Percentiles rank a stretch among this genome's conserved stretches.
phyloP scores from a whole-genome alignment of 75 land plant genomes.

The Larix kaempferi region DNA sequence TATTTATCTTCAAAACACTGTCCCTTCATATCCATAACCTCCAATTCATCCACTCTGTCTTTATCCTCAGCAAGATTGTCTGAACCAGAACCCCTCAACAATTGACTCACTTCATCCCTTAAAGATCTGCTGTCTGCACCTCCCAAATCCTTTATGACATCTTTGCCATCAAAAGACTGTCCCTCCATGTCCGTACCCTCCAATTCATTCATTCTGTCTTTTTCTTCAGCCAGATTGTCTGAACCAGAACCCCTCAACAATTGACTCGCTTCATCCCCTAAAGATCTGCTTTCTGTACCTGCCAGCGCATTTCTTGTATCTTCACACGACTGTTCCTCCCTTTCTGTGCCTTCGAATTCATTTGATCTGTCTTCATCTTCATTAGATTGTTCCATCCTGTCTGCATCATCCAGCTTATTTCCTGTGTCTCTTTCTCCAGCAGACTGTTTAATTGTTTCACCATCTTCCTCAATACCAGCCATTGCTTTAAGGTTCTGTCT shows the following conservation, averaged over 20 bases:
- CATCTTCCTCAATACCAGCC: conserved; percentile 14
- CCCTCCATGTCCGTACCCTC: conserved; percentile 8
- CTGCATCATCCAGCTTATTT: neutral
- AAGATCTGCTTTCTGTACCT: neutral
- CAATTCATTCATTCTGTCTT: conserved; percentile 7
- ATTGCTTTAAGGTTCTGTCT: conserved; percentile 9
- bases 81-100: neutral
- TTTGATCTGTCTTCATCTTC: conserved; percentile 10
- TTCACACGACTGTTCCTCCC: neutral
- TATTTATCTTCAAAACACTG: neutral
- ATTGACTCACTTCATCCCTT: neutral
- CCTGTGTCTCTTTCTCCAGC: conserved; percentile 3
- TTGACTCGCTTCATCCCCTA: neutral
- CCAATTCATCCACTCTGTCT: conserved; percentile 14
- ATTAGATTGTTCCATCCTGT: neutral
- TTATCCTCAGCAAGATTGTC: neutral
- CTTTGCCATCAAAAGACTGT: neutral
- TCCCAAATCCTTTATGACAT: conserved; percentile 5
- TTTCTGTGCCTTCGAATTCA: neutral
- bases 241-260: neutral
- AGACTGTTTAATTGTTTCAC: neutral
- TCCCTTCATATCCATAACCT: conserved; percentile 3
- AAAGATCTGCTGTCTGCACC: neutral
- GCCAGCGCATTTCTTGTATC: conserved; percentile 1
- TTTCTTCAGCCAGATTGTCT: neutral